Percentiles rank a stretch among this genome's conserved stretches.
These are phyloP conservation scores for Naumovozyma baii DNA, from an alignment of 805 yeast species.

Conservation along the genomic window DNA sequence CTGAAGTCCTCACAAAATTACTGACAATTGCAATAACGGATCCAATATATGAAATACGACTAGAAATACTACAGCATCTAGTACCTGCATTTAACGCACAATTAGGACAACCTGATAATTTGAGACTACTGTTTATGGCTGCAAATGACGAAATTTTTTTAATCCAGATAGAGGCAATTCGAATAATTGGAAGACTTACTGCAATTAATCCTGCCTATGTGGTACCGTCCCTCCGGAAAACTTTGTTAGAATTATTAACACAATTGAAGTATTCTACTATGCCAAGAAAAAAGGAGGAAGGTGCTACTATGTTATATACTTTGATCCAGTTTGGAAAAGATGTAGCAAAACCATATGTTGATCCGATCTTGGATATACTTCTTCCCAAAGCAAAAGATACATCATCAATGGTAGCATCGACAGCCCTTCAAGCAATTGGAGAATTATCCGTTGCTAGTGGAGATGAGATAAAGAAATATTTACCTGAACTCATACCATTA, in stretches of 20 bases:
- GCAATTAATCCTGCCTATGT: slow-evolving; percentile 89
- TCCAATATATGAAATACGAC: slow-evolving; percentile 73
- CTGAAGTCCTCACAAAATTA: slow-evolving; percentile 73
- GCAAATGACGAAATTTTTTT: slow-evolving; percentile 83
- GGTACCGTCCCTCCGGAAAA: slow-evolving; percentile 83
- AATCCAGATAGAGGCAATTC: slow-evolving; percentile 68
- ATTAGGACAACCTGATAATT: slow-evolving; percentile 87
- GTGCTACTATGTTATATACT: slow-evolving; percentile 63
- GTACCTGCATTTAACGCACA: slow-evolving; percentile 81
- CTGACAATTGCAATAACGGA: slow-evolving; percentile 81
- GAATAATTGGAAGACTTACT: slow-evolving; percentile 75
- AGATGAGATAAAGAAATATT: slow-evolving; percentile 64
- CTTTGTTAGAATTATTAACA: slow-evolving; percentile 75
- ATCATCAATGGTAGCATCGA: slow-evolving; percentile 75
- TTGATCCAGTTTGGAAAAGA: slow-evolving; percentile 70
- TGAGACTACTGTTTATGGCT: slow-evolving; percentile 74
- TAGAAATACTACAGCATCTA: slow-evolving; percentile 65
- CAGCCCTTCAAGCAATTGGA: slow-evolving; percentile 79
- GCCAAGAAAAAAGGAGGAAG: slow-evolving; percentile 74
- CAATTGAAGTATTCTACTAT: slow-evolving; percentile 75
- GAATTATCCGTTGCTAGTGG: slow-evolving; percentile 85
- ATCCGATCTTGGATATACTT: slow-evolving; percentile 79
- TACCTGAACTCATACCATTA: slow-evolving; percentile 74
- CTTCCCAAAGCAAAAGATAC: slow-evolving; percentile 65
- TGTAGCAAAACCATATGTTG: slow-evolving; percentile 82